These are phyloP conservation scores for Pascua guehoae DNA, from an alignment of 1,284 basidiomycete species.

Conservation along the genomic window DNA sequence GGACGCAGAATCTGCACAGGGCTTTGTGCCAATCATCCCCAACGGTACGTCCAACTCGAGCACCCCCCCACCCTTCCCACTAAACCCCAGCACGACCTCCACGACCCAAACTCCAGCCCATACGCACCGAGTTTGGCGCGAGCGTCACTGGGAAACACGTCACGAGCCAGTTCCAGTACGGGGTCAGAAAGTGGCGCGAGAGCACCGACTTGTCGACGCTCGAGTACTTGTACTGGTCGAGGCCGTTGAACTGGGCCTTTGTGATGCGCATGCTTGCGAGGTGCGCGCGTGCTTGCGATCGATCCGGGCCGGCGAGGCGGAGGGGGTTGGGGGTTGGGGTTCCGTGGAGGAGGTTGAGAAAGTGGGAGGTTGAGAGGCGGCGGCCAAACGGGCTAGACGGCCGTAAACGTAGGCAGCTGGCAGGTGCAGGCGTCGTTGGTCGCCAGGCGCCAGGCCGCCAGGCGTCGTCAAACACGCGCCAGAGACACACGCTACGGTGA, in stretches of 20 bases:
- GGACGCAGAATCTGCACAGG: no score
- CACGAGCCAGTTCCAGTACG: conserved; percentile 94
- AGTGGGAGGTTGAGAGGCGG: background rate
- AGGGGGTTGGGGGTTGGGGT: background rate
- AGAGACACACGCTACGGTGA: no score
- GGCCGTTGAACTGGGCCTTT: conserved; percentile 48
- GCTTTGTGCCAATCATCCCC: no score
- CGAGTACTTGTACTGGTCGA: conserved; percentile 59
- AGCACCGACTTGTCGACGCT: conserved; percentile 55
- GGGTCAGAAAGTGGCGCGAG: conserved; percentile 61
- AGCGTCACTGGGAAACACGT: conserved; percentile 80
- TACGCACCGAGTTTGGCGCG: conserved; percentile 83
- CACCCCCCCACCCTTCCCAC: no score
- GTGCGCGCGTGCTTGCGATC: conserved; percentile 13
- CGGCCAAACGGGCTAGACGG: background rate
- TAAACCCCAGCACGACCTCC: no score
- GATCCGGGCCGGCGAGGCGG: background rate
- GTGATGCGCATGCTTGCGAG: conserved; percentile 42
- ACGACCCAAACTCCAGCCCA: background rate
- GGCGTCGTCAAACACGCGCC: no score
- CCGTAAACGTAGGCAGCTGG: no score
- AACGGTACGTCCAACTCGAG: no score
- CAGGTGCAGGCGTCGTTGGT: no score
- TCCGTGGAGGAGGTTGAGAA: background rate
- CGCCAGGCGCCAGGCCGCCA: no score